Base-by-base conservation (phyloP, 805 yeast species). In the Sungouiozyma ichnusensis region DNA sequence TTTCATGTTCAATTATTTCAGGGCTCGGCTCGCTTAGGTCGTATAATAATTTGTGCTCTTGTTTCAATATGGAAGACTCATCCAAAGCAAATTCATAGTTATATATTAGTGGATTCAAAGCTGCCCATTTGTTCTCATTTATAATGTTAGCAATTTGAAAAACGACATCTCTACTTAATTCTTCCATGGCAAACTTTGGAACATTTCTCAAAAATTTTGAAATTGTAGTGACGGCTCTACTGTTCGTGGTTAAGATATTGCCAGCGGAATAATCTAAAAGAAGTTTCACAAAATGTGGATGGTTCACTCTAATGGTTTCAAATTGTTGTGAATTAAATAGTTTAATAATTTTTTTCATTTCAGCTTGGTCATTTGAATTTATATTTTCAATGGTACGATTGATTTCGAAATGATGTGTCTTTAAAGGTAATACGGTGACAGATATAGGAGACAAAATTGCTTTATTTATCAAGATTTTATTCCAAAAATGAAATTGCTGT, bases 221-320 rank as follows among this genome's bases (percentile, higher is more conserved):
- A 11, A 37, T 27, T 15, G 24, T 37, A 40, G 73, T 77, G 5
- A 72, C 57, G 2, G 63, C 66, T 16, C 71, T 68, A 52, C 74
- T 71, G 15, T 63, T 53, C 27, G 72, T 52, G 29, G 29, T 24
- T 11, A 24, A 11, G 16, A 56, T 45, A 37, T 78, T 76, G 0
- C 78, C 81, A 5, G 76, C 73, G 2, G 75, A 68, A 54, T 74
- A 81, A 35, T 74, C 73, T 45, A 70, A 72, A 41, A 81, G 53
- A 37, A 80, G 47, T 16, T 62, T 63, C 13, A 79, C 52, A 3
- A 74, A 58, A 1, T 67, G 66, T 0, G 65, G 56, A 44, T 62
- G 67, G 7, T 45, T 19, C 0, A 35, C 27, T 1, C 31, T 32
- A 1, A 52, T 33, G 3, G 36, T 27, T 2, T 24, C 24, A 20